Base-by-base conservation (phyloP, 2,329 filamentous ascomycete species). In the Arthrobotrys pseudoclavata region DNA sequence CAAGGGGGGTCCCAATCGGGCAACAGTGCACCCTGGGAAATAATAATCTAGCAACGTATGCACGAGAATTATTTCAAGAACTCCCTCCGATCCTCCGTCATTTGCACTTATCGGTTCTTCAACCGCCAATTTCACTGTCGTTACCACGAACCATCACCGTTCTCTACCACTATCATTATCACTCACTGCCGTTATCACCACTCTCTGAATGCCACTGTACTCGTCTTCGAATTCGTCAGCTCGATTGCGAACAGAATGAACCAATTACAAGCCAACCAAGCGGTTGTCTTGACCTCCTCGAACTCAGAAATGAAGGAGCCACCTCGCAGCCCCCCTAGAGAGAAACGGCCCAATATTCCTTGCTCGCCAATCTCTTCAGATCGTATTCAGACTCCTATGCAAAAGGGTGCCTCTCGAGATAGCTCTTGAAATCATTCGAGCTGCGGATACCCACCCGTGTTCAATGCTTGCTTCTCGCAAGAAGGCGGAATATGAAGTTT, bases 381-480 rank as follows among this genome's bases (percentile, higher is more conserved):
- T 18, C 5, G n/a, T 62, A n/a, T 20, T 69, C 9, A 42, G 6
- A 5, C 9, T 69, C 3, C 45, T 69, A 4, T 61, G 50, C 37
- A 12, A 50, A 20, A 48, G 45, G 15, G 31, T 74, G 5, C 69
- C 69, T 4, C 29, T 53, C 22, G 62, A 74, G 29, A 37, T 74
- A 9, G 57, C 37, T n/a, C 50, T 57, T 18, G 9, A 52, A 9
- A 62, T 74, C 45, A 12, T 74, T n/a, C 22, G 67, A 2, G 18
- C 18, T 7, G 69, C 69, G 10, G 26, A 61, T 6, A 60, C 61
- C 26, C 18, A 57, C 29, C 61, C 62, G 1, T 24, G 31, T 34
- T 50, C 60, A 4, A 52, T 67, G 3, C 20, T 74, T 26, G 62
- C 29, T 2, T 50, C 22, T 9, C 37, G 50, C 5, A 1, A 7